Percentiles rank a stretch among this genome's conserved stretches.
These are phyloP conservation scores for Aspergillus floridensis DNA, from an alignment of 2,329 filamentous ascomycete species.

Conservation along the genomic window DNA sequence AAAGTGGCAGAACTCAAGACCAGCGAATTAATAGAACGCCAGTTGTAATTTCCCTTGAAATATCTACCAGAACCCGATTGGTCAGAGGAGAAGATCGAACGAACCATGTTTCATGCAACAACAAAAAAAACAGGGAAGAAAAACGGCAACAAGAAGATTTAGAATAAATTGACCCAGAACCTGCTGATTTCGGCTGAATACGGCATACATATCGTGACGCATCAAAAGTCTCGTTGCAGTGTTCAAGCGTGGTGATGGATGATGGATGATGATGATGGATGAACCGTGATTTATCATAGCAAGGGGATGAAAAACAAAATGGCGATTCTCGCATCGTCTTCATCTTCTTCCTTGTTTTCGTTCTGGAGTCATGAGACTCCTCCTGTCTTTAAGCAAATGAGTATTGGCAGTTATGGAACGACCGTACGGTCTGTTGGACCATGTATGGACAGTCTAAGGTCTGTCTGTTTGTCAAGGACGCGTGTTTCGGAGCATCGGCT, in stretches of 20 bases:
- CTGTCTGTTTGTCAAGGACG: background rate
- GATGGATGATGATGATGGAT: no score
- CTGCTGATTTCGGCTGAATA: constrained; percentile 3
- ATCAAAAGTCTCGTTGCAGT: constrained; percentile 11
- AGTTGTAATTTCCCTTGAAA: constrained; percentile 1
- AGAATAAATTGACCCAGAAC: constrained; percentile 4
- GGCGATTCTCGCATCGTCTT: background rate
- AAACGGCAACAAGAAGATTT: background rate
- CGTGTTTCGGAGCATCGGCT: constrained; percentile 7
- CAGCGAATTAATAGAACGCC: background rate
- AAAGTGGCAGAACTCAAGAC: background rate
- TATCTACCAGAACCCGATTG: constrained; percentile 4
- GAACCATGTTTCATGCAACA: constrained; percentile 9
- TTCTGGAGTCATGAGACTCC: constrained; percentile 1
- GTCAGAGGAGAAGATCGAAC: background rate
- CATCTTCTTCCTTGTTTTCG: background rate
- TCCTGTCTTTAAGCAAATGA: background rate
- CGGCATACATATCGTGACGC: constrained; percentile 18
- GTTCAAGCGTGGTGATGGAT: background rate
- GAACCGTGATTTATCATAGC: background rate
- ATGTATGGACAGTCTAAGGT: background rate
- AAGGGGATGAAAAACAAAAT: constrained; percentile 1
- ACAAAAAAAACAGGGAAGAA: background rate
- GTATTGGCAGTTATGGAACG: background rate
- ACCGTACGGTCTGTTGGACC: background rate